These are phyloP conservation scores for Phytomonas sp. DNA, from an alignment of 208 protist genomes.

Conservation along the genomic window DNA sequence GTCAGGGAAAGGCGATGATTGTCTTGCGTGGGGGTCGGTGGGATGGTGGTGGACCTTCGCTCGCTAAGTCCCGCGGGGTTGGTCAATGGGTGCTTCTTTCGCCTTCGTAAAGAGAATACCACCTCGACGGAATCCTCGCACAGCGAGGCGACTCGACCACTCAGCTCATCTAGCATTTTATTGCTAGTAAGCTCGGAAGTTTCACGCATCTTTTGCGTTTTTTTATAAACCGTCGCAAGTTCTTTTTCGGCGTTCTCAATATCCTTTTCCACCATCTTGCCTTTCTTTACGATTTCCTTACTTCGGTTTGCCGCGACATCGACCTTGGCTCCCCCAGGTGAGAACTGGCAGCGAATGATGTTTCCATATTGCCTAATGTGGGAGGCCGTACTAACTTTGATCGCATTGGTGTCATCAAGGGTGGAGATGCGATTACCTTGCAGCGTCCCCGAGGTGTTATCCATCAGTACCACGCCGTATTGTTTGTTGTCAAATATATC, in stretches of 20 bases:
- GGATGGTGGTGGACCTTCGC: neutral
- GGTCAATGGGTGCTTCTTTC: neutral
- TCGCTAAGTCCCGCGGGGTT: neutral
- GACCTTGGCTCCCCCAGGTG: conserved; percentile 23
- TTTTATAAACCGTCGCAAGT: neutral
- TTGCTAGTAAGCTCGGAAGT: neutral
- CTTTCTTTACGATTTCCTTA: neutral
- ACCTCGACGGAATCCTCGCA: neutral
- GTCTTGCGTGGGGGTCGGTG: neutral
- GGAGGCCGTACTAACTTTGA: conserved; percentile 43
- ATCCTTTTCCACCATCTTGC: neutral
- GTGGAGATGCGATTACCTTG: conserved; percentile 69
- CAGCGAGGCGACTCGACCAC: neutral
- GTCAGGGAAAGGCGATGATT: neutral
- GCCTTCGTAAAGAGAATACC: neutral
- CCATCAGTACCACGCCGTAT: conserved; percentile 34
- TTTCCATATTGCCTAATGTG: conserved; percentile 49
- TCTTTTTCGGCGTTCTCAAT: neutral
- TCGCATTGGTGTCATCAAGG: conserved; percentile 40
- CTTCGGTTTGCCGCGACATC: neutral
- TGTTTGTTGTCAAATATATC: conserved; percentile 80
- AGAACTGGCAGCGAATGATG: conserved; percentile 81
- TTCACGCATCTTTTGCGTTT: neutral
- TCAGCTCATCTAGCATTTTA: neutral
- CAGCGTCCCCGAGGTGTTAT: conserved; percentile 35